Conservation (phyloP, 2,329 filamentous ascomycete species). For the Fusarium nygamai region DNA sequence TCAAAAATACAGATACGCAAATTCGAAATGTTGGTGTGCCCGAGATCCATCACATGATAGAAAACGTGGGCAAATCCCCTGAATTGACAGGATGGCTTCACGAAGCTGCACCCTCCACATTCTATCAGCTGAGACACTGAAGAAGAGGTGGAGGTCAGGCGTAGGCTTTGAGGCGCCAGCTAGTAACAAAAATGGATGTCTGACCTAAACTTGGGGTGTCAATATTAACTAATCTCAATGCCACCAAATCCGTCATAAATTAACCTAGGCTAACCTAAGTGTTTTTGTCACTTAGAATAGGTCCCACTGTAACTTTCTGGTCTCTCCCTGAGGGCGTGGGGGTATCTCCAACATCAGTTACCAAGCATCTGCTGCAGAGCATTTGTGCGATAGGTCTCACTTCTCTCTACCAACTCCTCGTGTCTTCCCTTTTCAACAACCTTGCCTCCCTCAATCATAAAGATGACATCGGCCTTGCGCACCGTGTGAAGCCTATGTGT, state of each 20-base stretch:
- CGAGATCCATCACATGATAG: conserved; percentile 16
- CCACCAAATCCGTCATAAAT: not conserved
- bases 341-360: not conserved
- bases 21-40: conserved; percentile 2
- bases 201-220: not conserved
- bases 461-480: conserved; percentile 65
- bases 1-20: not conserved
- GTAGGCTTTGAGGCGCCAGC: conserved; percentile 15
- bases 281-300: not conserved
- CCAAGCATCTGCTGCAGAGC: conserved; percentile 61
- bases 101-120: conserved; percentile 16
- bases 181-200: not conserved
- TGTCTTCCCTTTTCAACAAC: conserved; percentile 64
- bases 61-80: conserved; percentile 38
- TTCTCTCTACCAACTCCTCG: conserved; percentile 62
- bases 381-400: conserved; percentile 63
- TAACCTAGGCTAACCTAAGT: not conserved
- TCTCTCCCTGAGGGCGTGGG: not conserved
- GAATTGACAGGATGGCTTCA: conserved; percentile 33
- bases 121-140: conserved; percentile 23
- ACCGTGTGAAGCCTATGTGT: conserved; percentile 68
- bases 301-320: not conserved
- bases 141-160: conserved; percentile 19
- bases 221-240: not conserved
- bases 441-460: conserved; percentile 63